Conservation (phyloP, 345 rosid species). For the Camelina sativa region DNA sequence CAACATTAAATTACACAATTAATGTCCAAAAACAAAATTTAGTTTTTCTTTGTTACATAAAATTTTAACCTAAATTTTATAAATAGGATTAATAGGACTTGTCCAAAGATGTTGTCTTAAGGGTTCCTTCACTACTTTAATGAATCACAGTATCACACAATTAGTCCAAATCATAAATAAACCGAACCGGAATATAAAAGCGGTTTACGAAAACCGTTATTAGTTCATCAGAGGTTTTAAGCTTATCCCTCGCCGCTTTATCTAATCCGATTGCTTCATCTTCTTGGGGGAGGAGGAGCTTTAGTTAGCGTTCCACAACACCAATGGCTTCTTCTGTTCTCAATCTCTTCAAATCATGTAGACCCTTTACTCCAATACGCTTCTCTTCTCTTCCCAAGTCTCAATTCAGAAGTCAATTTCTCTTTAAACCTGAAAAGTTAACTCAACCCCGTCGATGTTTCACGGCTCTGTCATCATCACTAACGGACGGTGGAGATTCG, state of each 20-base stretch:
- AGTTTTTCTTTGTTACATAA: too few relatives aligned
- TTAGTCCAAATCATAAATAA: neutral
- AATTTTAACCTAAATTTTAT: too few relatives aligned
- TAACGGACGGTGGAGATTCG: slow-evolving; percentile 27
- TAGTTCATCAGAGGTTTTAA: slow-evolving; percentile 22
- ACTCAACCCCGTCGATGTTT: slow-evolving; percentile 49
- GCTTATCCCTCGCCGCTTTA: slow-evolving; percentile 36
- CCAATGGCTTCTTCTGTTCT: slow-evolving; percentile 63
- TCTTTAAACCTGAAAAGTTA: slow-evolving; percentile 37
- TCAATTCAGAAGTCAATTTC: slow-evolving; percentile 33
- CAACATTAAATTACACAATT: too few relatives aligned
- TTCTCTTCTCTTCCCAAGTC: slow-evolving; percentile 46
- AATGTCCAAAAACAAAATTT: too few relatives aligned
- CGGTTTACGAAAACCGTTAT: slow-evolving; percentile 27
- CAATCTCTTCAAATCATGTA: slow-evolving; percentile 55
- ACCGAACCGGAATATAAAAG: slow-evolving; percentile 26
- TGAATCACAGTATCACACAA: too few relatives aligned
- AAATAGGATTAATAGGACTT: too few relatives aligned
- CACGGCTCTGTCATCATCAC: slow-evolving; percentile 46
- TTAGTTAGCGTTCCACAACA: slow-evolving; percentile 29
- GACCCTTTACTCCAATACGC: slow-evolving; percentile 50
- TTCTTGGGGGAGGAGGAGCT: neutral
- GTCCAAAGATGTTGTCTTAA: too few relatives aligned
- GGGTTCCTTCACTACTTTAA: too few relatives aligned
- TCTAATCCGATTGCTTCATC: slow-evolving; percentile 38